Evolutionary conservation across 192 early-diverging fungal species (phyloP).

Genomic region (Mortierella claussenii): DNA sequence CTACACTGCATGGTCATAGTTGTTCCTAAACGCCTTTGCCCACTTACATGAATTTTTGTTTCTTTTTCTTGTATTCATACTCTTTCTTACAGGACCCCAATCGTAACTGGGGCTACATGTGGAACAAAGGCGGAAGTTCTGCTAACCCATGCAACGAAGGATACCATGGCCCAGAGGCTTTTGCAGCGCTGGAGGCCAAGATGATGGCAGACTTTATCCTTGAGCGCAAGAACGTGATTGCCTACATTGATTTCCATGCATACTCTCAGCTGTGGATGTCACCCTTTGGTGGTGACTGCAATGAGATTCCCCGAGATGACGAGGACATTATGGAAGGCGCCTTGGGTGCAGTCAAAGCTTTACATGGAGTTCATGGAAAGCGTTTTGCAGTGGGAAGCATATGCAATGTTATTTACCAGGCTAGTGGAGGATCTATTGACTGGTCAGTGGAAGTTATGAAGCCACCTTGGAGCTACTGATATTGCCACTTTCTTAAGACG

Average conservation of each 20-base stretch:
- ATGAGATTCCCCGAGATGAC: constrained; percentile 35
- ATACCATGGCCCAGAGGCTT: constrained; percentile 53
- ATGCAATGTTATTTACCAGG: constrained; percentile 55
- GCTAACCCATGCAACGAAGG: constrained; percentile 55
- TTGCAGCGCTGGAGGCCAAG: constrained; percentile 51
- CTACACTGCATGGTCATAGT: neutral
- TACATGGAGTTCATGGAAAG: constrained; percentile 49
- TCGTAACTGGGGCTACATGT: constrained; percentile 54
- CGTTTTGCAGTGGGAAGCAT: constrained; percentile 53
- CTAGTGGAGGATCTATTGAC: constrained; percentile 48
- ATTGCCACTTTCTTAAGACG: too few relatives aligned
- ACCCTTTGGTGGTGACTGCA: constrained; percentile 56
- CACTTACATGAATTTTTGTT: neutral
- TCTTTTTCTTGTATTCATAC: neutral
- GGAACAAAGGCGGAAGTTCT: constrained; percentile 27
- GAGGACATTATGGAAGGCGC: constrained; percentile 52
- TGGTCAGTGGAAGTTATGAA: too few relatives aligned
- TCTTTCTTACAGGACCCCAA: constrained; percentile 31
- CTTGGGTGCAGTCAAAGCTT: constrained; percentile 49
- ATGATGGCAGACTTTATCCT: constrained; percentile 54
- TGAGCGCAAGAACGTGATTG: constrained; percentile 37
- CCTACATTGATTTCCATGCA: constrained; percentile 57
- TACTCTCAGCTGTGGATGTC: constrained; percentile 67
- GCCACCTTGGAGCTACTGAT: too few relatives aligned
- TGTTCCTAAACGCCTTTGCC: neutral